Evolutionary conservation across 495 filamentous ascomycete species (phyloP).

Genomic region (Saxophila tyrrhenica): DNA sequence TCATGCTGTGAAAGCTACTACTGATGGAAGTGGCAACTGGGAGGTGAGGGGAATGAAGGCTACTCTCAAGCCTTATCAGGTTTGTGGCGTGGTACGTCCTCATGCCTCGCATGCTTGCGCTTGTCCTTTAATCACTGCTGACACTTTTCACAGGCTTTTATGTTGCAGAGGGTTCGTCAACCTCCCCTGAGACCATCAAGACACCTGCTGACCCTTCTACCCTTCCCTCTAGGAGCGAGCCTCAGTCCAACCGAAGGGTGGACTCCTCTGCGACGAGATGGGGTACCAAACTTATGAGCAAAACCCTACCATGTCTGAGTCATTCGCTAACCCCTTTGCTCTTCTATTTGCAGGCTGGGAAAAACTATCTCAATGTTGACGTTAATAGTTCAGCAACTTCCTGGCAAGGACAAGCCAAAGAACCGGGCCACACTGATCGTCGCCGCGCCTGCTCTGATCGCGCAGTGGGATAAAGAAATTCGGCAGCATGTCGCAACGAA

Average conservation of each 20-base stretch:
- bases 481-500: conserved; percentile 22
- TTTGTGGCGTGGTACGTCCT: conserved; percentile 35
- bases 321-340: no score
- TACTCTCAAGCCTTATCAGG: conserved; percentile 41
- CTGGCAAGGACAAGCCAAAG: no score
- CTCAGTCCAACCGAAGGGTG: conserved; percentile 34
- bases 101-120: not conserved
- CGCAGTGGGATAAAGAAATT: conserved; percentile 38
- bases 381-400: no score
- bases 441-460: conserved; percentile 32
- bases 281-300: no score
- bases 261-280: conserved; percentile 51
- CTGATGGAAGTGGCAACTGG: conserved; percentile 36
- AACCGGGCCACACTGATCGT: conserved; percentile 41
- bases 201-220: no score
- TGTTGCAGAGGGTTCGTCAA: no score
- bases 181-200: no score
- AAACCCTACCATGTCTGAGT: no score
- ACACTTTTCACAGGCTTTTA: conserved; percentile 36
- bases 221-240: no score
- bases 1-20: conserved; percentile 26
- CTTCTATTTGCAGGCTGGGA: no score
- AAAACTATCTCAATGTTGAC: conserved; percentile 41
- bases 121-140: no score
- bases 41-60: conserved; percentile 37